Evolutionary conservation across 2,329 filamentous ascomycete genomes (phyloP).

Genomic region (Raffaelea albimanens): DNA sequence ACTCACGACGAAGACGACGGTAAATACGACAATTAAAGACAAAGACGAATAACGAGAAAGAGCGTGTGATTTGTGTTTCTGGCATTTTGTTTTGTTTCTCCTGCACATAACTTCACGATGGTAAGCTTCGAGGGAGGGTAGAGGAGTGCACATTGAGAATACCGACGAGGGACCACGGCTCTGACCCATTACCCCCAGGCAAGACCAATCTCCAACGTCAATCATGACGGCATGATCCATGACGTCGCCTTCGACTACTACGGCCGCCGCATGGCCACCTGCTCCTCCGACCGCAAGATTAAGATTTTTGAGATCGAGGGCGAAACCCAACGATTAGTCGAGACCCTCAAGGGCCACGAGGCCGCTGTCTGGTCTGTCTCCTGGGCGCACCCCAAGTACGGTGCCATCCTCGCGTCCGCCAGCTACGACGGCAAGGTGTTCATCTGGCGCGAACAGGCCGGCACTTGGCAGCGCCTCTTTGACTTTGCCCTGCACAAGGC

Average conservation of each 20-base stretch:
- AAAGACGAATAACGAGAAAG: too few relatives aligned
- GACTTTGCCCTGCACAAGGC: conserved; percentile 91
- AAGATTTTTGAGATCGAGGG: conserved; percentile 99
- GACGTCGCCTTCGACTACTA: conserved; percentile 99
- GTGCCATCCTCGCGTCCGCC: conserved; percentile 91
- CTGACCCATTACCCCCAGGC: too few relatives aligned
- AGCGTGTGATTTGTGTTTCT: too few relatives aligned
- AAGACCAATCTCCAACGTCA: conserved; percentile 68
- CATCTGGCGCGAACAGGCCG: conserved; percentile 88
- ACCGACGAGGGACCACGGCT: not conserved
- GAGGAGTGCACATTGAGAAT: conserved; percentile 1
- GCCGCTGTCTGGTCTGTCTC: conserved; percentile 96
- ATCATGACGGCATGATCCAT: conserved; percentile 99
- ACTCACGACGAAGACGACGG: too few relatives aligned
- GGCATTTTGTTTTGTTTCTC: too few relatives aligned
- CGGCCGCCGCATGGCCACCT: conserved; percentile 88
- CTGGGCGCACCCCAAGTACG: conserved; percentile 98
- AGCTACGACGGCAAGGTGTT: conserved; percentile 97
- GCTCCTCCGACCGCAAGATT: conserved; percentile 96
- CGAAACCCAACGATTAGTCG: conserved; percentile 77
- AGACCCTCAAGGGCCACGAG: conserved; percentile 95
- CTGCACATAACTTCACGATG: too few relatives aligned
- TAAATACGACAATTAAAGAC: too few relatives aligned
- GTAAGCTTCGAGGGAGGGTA: too few relatives aligned
- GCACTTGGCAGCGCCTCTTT: conserved; percentile 76